Evolutionary conservation across 164 flowering plant species (phyloP).

Genomic region (Nymphaea thermarum): DNA sequence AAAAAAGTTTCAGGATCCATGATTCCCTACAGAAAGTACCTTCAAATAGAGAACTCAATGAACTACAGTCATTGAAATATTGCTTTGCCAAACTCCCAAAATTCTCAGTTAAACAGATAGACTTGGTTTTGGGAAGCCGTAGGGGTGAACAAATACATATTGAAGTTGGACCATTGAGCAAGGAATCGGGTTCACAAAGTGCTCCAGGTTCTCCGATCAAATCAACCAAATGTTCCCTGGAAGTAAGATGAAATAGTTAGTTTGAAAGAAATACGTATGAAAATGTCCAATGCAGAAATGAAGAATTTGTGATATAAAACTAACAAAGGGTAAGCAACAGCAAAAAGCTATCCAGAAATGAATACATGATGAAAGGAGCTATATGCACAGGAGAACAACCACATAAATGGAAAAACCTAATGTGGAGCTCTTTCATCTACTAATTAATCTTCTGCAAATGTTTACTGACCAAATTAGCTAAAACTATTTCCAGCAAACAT

Average conservation of each 20-base stretch:
- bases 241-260: background rate
- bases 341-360: background rate
- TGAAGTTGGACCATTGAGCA: conserved; percentile 87
- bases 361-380: background rate
- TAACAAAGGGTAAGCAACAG: background rate
- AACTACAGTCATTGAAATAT: conserved; percentile 62
- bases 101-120: conserved; percentile 51
- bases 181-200: conserved; percentile 76
- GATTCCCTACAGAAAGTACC: conserved; percentile 14
- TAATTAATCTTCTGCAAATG: background rate
- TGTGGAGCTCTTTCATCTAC: background rate
- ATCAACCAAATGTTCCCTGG: conserved; percentile 86
- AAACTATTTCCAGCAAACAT: background rate
- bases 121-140: conserved; percentile 65
- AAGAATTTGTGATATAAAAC: background rate
- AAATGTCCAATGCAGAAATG: background rate
- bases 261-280: background rate
- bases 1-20: no score
- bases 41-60: conserved; percentile 62
- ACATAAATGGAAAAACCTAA: background rate
- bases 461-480: background rate
- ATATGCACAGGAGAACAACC: background rate
- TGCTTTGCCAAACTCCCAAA: conserved; percentile 78
- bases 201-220: conserved; percentile 77
- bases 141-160: conserved; percentile 87